Percentiles rank a stretch among this genome's conserved stretches.
Evolutionary conservation across 805 yeast species (phyloP).

Genomic region (Myxozyma nipponensis): DNA sequence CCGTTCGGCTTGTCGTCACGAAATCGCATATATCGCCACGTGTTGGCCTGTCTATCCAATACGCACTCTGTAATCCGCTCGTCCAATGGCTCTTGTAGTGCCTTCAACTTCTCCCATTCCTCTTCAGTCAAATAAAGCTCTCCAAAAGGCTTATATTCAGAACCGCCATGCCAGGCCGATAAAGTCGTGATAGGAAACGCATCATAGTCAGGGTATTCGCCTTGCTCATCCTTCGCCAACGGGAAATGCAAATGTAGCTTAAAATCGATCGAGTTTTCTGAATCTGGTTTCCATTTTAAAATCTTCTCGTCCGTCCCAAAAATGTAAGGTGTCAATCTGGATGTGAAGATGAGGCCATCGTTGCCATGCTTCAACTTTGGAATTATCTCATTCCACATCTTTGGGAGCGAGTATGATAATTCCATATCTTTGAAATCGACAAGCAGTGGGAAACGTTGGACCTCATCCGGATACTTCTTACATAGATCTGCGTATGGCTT

Average conservation of each 20-base stretch:
- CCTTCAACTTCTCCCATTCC: slow-evolving; percentile 77
- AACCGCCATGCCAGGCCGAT: slow-evolving; percentile 73
- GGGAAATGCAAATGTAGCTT: slow-evolving; percentile 63
- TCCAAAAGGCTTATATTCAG: slow-evolving; percentile 61
- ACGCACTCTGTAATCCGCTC: slow-evolving; percentile 86
- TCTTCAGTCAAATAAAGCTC: slow-evolving; percentile 58
- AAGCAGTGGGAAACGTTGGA: slow-evolving; percentile 76
- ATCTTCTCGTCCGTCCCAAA: slow-evolving; percentile 85
- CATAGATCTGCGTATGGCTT: slow-evolving; percentile 77
- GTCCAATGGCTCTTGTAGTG: slow-evolving; percentile 72
- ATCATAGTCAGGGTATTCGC: slow-evolving; percentile 71
- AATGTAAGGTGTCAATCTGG: slow-evolving; percentile 80
- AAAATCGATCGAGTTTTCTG: slow-evolving; percentile 91
- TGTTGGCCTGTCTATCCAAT: slow-evolving; percentile 54
- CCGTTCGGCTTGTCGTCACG: slow-evolving; percentile 91
- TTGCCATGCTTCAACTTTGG: slow-evolving; percentile 74
- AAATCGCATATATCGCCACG: slow-evolving; percentile 83
- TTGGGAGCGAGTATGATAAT: slow-evolving; percentile 69
- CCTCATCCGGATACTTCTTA: slow-evolving; percentile 64
- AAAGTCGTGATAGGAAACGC: slow-evolving; percentile 66
- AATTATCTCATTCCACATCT: slow-evolving; percentile 67
- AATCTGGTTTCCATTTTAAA: slow-evolving; percentile 95
- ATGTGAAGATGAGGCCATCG: slow-evolving; percentile 92
- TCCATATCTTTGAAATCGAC: slow-evolving; percentile 86
- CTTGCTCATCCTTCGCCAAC: slow-evolving; percentile 43